Evolutionary conservation across 345 rosid genomes (phyloP), one percentile per base, ranked within the genome.

Genomic region (Diplotaxis tenuifolia): DNA sequence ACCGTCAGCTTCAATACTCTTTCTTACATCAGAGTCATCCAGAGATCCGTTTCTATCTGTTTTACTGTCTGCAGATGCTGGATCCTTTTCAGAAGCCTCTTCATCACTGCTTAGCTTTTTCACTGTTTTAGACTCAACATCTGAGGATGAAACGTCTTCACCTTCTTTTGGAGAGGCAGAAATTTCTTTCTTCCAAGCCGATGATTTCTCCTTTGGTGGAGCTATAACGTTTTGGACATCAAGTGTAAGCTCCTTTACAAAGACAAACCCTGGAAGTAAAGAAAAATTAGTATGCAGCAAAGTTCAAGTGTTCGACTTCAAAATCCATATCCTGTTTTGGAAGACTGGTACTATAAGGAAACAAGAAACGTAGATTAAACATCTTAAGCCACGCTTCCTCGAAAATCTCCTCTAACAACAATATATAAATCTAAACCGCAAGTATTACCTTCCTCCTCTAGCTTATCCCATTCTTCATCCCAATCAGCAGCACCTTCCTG

Each of bases 401-500:
- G 40, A 79, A 64, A 28, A 28, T 68, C 71, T 56, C 59, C 1
- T 25, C 28, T 25, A 25, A 25, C 28, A 25, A 25, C 28, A 25
- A 25, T 25, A 25, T n/a, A 25, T 23, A 23, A 23, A 23, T 23
- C 28, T 25, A 25, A 25, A 25, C 4, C 1, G 28, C 28, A 25
- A 25, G 28, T 25, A 25, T n/a, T 25, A 94, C 98, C 96, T 88
- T 88, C 92, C 65, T 84, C 92, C 70, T 89, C 95, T 31, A 94
- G 82, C 77, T 87, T 91, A 77, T 89, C 98, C 97, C 97, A 91
- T 67, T 83, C 83, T 82, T 82, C 96, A 85, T 89, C 93, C 98
- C 98, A 94, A 78, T 94, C 98, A 84, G 96, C 89, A 53, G 95
- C 84, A 77, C 83, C 84, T 84, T 82, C 95, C 86, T 88, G 98